Conservation (phyloP, 805 yeast species). For the Tetrapisispora pingtungensis region DNA sequence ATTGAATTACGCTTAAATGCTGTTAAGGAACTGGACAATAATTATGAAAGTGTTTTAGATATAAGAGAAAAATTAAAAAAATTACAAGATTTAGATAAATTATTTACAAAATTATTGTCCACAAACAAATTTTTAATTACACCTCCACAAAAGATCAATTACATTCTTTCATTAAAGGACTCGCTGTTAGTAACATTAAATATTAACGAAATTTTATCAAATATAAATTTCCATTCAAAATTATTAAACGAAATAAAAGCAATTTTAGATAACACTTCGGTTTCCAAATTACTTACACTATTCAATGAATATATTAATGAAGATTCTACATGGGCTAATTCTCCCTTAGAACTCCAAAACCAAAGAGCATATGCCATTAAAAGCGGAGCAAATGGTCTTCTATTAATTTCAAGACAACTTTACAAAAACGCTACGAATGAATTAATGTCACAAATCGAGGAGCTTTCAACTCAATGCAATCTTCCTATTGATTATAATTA, state of each 20-base stretch:
- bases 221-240: slow-evolving; percentile 5
- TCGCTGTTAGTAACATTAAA: slow-evolving; percentile 13
- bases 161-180: slow-evolving; percentile 33
- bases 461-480: slow-evolving; percentile 16
- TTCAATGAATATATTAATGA: slow-evolving; percentile 33
- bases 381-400: slow-evolving; percentile 35
- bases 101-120: slow-evolving; percentile 31
- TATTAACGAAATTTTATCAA: slow-evolving; percentile 11
- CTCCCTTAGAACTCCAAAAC: slow-evolving; percentile 33
- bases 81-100: slow-evolving; percentile 33
- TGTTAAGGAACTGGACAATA: slow-evolving; percentile 29
- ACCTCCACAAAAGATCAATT: slow-evolving; percentile 34
- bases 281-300: slow-evolving; percentile 14
- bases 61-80: slow-evolving; percentile 18
- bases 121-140: slow-evolving; percentile 16
- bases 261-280: slow-evolving; percentile 20
- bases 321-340: slow-evolving; percentile 35
- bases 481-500: slow-evolving; percentile 27
- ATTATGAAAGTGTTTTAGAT: slow-evolving; percentile 7
- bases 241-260: slow-evolving; percentile 25
- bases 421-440: slow-evolving; percentile 33
- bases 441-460: slow-evolving; percentile 22
- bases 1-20: slow-evolving; percentile 31
- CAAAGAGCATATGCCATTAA: slow-evolving; percentile 38
- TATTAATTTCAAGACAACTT: slow-evolving; percentile 36